These are phyloP conservation scores for Leccinum uliginosum DNA, from an alignment of 768 basidiomycete species.

Conservation along the genomic window DNA sequence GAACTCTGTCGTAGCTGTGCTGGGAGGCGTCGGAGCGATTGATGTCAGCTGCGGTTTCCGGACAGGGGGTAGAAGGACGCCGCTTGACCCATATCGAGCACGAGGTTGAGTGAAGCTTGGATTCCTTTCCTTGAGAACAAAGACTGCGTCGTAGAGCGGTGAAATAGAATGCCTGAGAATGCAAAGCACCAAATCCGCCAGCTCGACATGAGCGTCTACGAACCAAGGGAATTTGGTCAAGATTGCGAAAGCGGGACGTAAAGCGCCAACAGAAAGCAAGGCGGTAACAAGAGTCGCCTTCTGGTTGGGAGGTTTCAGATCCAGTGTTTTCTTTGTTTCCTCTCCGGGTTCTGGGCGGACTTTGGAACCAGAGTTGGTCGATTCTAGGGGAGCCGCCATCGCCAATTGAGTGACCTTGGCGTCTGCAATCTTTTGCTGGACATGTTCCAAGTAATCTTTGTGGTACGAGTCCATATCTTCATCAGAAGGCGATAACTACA, in stretches of 20 bases:
- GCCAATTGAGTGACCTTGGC: conserved; percentile 76
- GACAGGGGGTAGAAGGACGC: conserved; percentile 46
- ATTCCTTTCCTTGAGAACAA: conserved; percentile 56
- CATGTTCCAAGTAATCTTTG: conserved; percentile 60
- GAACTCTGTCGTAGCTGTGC: conserved; percentile 70
- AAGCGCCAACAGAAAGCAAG: conserved; percentile 81
- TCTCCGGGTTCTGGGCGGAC: conserved; percentile 37
- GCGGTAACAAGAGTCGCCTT: conserved; percentile 74
- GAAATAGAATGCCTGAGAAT: conserved; percentile 65
- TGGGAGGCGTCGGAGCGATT: conserved; percentile 76
- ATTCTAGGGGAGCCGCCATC: conserved; percentile 79
- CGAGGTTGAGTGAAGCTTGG: conserved; percentile 61
- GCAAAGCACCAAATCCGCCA: conserved; percentile 85
- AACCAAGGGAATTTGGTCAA: conserved; percentile 84
- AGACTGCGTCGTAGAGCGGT: conserved; percentile 52
- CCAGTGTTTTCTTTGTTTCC: conserved; percentile 32
- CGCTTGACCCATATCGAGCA: conserved; percentile 57
- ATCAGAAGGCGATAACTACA: conserved; percentile 71
- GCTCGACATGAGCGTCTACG: conserved; percentile 71
- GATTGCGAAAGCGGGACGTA: conserved; percentile 73
- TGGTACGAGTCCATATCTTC: conserved; percentile 66
- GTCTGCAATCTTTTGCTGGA: conserved; percentile 59
- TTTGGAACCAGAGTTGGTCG: conserved; percentile 37
- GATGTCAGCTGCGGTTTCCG: conserved; percentile 69
- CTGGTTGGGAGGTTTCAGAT: conserved; percentile 59